Conservation (phyloP, 441 rosid species). For the Macaranga tanarius region DNA sequence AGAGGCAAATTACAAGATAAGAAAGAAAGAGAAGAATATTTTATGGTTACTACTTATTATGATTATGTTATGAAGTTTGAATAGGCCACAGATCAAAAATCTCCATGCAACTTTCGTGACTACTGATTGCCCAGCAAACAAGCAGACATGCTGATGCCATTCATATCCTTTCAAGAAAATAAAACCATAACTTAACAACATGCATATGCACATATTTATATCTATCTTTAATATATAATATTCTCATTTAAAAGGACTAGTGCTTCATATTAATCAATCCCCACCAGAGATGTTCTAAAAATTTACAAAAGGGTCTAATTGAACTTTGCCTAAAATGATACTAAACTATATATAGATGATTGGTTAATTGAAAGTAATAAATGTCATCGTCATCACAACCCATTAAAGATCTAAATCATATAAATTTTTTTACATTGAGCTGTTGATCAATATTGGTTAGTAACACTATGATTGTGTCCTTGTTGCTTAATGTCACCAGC, state of each 20-base stretch:
- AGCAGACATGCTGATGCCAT: conserved; percentile 32
- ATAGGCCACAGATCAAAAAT: conserved; percentile 2
- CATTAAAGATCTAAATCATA: not conserved
- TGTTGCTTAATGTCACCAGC: conserved; percentile 24
- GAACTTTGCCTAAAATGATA: conserved; percentile 14
- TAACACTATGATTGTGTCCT: not conserved
- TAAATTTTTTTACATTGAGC: not conserved
- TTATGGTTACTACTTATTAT: conserved; percentile 1
- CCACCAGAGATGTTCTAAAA: no score
- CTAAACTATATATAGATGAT: not conserved
- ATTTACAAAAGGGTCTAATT: not conserved
- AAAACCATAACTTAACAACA: not conserved
- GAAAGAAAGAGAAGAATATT: conserved; percentile 12
- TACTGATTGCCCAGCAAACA: conserved; percentile 22
- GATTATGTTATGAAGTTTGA: conserved; percentile 16
- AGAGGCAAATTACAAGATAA: not conserved
- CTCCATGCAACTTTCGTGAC: conserved; percentile 35
- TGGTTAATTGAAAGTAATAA: conserved; percentile 9
- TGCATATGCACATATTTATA: not conserved
- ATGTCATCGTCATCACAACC: not conserved
- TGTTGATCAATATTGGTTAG: not conserved
- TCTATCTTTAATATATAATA: no score
- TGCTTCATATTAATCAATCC: no score
- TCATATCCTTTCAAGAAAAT: not conserved
- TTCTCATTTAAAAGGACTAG: no score